Evolutionary conservation across 202 grass and related monocot genomes (phyloP).

Genomic region (Hordeum pubiflorum): DNA sequence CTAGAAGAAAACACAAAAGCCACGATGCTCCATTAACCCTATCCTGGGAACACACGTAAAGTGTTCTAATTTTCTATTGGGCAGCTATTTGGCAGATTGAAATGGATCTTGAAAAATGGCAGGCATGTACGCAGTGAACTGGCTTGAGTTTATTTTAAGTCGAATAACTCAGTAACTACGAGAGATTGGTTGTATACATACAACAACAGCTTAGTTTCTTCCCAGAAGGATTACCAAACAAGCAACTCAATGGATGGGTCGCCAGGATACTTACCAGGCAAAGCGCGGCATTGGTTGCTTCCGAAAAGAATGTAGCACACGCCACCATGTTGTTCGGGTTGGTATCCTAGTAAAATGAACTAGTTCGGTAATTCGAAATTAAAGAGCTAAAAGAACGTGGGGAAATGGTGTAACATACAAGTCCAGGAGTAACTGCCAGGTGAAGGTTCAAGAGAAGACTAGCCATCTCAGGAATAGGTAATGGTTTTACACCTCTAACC

Average conservation of each 20-base stretch:
- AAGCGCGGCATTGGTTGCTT: constrained; percentile 66
- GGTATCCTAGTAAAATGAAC: constrained; percentile 50
- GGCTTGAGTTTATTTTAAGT: too few species aligned
- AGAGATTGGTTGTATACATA: neutral
- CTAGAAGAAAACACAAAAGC: too few species aligned
- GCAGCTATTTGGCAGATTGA: neutral
- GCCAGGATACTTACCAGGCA: constrained; percentile 72
- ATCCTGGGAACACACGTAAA: neutral
- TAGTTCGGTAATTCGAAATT: constrained; percentile 24
- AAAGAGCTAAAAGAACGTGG: constrained; percentile 7
- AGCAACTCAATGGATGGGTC: neutral
- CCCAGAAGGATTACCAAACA: neutral
- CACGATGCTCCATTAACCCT: neutral
- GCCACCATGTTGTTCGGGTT: constrained; percentile 96
- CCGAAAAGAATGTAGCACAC: constrained; percentile 84
- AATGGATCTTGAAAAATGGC: neutral
- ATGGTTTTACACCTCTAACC: constrained; percentile 88
- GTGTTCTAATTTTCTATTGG: neutral
- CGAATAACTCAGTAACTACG: neutral
- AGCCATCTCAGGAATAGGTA: constrained; percentile 78
- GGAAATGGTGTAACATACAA: constrained; percentile 56
- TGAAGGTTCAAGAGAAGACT: constrained; percentile 77
- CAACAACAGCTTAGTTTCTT: neutral
- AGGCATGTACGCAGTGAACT: neutral
- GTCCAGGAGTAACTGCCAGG: constrained; percentile 75